These are phyloP conservation scores for Chalciporus sphaerocephalus DNA, from an alignment of 768 basidiomycete species.

Conservation along the genomic window DNA sequence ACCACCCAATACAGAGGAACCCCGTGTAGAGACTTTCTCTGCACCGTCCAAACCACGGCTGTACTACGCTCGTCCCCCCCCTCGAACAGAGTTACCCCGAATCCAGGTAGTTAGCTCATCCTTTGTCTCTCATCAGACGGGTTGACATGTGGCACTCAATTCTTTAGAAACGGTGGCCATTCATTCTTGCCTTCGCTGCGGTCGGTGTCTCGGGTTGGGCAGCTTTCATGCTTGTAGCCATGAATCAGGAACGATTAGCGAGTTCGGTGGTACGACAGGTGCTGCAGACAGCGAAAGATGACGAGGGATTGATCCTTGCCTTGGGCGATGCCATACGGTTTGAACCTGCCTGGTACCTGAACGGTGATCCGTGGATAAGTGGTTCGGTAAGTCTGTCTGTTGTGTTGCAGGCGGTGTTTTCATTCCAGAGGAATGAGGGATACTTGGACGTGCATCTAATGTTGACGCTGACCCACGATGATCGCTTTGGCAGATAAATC, in stretches of 20 bases:
- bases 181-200: conserved; percentile 43
- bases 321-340: conserved; percentile 55
- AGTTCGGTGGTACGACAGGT: conserved; percentile 70
- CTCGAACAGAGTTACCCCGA: conserved; percentile 39
- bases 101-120: conserved; percentile 31
- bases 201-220: conserved; percentile 62
- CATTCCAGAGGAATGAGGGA: not conserved
- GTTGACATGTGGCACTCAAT: not conserved
- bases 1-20: conserved; percentile 27
- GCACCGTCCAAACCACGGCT: conserved; percentile 41
- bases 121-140: not conserved
- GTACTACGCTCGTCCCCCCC: conserved; percentile 41
- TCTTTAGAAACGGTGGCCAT: conserved; percentile 50
- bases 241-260: conserved; percentile 74
- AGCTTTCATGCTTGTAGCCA: conserved; percentile 62
- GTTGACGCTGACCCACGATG: not conserved
- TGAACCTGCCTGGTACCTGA: conserved; percentile 49
- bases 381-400: conserved; percentile 52
- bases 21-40: conserved; percentile 38
- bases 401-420: no score
- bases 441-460: not conserved
- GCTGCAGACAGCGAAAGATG: conserved; percentile 54
- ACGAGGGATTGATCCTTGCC: conserved; percentile 43
- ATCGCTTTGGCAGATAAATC: conserved; percentile 50
- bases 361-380: conserved; percentile 67